Evolutionary conservation across 129 eudicot genomes (phyloP).

Genomic region (Rutidosis leptorrhynchoides): DNA sequence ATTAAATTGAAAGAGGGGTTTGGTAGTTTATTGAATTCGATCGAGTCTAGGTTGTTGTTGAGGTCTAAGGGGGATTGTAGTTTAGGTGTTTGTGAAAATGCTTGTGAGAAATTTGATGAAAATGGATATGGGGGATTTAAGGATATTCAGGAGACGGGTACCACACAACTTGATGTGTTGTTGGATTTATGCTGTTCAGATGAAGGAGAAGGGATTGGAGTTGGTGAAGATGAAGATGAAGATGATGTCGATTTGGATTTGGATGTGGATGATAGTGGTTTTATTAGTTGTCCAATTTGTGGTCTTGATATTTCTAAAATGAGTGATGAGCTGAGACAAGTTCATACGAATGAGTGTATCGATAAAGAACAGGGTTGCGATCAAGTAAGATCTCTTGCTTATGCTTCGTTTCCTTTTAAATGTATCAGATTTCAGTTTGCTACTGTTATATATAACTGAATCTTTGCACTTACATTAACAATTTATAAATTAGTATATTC

Average conservation of each 20-base stretch:
- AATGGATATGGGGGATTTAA: constrained; percentile 17
- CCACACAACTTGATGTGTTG: constrained; percentile 57
- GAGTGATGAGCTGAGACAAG: constrained; percentile 54
- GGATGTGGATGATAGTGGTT: constrained; percentile 28
- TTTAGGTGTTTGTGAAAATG: constrained; percentile 37
- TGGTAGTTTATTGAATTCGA: constrained; percentile 36
- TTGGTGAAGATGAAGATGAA: constrained; percentile 24
- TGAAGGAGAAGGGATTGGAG: constrained; percentile 28
- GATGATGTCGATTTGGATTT: constrained; percentile 14
- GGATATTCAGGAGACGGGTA: constrained; percentile 37
- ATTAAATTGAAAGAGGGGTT: constrained; percentile 24
- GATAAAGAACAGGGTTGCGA: constrained; percentile 41
- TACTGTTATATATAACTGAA: background rate
- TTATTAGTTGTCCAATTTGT: constrained; percentile 68
- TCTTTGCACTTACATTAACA: background rate
- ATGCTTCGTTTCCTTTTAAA: background rate
- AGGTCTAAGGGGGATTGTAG: constrained; percentile 21
- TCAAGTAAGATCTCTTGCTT: constrained; percentile 33
- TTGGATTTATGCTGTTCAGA: constrained; percentile 66
- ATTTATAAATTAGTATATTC: constrained; percentile 4
- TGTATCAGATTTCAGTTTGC: background rate
- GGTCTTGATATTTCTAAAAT: constrained; percentile 58
- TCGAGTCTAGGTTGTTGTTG: constrained; percentile 48
- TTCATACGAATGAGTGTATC: constrained; percentile 85
- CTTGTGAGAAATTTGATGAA: constrained; percentile 25